Evolutionary conservation across 2,329 filamentous ascomycete genomes (phyloP), one percentile per base, ranked within the genome.

Genomic region (Fusarium oxysporum): DNA sequence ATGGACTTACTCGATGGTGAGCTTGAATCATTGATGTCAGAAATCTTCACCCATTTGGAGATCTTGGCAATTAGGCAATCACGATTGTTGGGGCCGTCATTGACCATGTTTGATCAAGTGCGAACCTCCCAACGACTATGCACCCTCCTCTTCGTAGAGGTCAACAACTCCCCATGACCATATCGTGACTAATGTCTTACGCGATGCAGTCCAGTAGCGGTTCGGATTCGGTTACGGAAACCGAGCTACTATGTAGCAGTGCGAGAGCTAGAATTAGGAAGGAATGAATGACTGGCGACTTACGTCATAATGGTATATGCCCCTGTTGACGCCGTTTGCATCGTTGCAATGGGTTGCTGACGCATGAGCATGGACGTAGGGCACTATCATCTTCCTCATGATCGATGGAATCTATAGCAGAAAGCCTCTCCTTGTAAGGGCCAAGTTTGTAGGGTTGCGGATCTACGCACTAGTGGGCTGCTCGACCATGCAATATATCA

Each of bases 401-500:
- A 17, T 78, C 82, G 8, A 81, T 82, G 41, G 83, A 85, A 62
- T 72, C 71, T 16, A 77, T 50, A 85, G 84, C 10, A 78, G 79
- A 70, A 81, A 72, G 69, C 71, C 75, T 9, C 78, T 82, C 3
- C 80, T 78, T 37, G 11, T 13, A 79, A 84, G 19, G 13, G 84
- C 84, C 1, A 84, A 84, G 0, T 68, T 87, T 33, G 85, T 83
- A 25, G 33, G 28, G 21, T 8, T 8, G 17, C 16, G 25, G 55
- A 21, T 35, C 23, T 25, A 33, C 25, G 16, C 86, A 86, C 79
- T 77, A 6, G 78, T 78, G 25, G 35, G 17, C 12, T 82, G 78
- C 50, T 83, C 76, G 16, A 83, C 81, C 8, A 65, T 86, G 28
- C 83, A 86, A 71, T 84, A 84, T 1, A 73, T 85, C 30, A 83